phyloP scores from a whole-genome alignment of 2,329 filamentous ascomycete genomes.

The Phaeosphaeriaceae sp. region DNA sequence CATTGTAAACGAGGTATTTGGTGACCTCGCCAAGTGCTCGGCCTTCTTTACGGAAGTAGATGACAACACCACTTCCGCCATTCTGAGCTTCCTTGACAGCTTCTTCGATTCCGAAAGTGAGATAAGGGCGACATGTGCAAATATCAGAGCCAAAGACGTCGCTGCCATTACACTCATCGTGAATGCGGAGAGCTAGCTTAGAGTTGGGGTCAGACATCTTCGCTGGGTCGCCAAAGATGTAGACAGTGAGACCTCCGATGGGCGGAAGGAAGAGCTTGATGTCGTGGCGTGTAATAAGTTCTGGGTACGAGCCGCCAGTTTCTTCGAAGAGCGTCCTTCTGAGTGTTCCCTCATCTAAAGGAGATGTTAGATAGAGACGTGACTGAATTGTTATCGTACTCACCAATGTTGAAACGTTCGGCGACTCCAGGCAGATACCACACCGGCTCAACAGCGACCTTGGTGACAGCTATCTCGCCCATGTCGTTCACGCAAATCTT shows the following conservation, averaged over 20 bases:
- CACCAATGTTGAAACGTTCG: conserved; percentile 88
- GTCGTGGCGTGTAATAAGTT: conserved; percentile 91
- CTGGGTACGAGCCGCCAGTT: conserved; percentile 94
- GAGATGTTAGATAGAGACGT: conserved; percentile 19
- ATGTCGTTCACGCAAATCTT: conserved; percentile 86
- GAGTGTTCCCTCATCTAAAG: conserved; percentile 79
- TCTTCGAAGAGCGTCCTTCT: conserved; percentile 91
- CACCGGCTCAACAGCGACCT: conserved; percentile 94
- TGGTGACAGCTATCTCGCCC: conserved; percentile 92
- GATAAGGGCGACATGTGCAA: conserved; percentile 93
- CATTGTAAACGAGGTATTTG: conserved; percentile 85
- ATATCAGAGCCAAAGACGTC: conserved; percentile 99
- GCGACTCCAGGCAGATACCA: conserved; percentile 69
- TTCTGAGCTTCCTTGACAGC: conserved; percentile 96
- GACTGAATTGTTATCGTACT: conserved; percentile 23
- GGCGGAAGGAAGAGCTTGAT: conserved; percentile 96
- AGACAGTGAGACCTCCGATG: conserved; percentile 94
- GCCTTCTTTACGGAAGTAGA: conserved; percentile 98
- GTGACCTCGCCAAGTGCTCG: conserved; percentile 94
- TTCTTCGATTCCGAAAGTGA: conserved; percentile 96
- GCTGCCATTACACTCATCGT: conserved; percentile 91
- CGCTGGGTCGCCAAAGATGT: conserved; percentile 93
- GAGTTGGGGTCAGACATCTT: conserved; percentile 90
- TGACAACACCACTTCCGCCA: conserved; percentile 91
- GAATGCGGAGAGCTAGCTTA: conserved; percentile 82